phyloP scores from a whole-genome alignment of 2,329 filamentous ascomycete genomes.

The Mycosphaerella arachidis region DNA sequence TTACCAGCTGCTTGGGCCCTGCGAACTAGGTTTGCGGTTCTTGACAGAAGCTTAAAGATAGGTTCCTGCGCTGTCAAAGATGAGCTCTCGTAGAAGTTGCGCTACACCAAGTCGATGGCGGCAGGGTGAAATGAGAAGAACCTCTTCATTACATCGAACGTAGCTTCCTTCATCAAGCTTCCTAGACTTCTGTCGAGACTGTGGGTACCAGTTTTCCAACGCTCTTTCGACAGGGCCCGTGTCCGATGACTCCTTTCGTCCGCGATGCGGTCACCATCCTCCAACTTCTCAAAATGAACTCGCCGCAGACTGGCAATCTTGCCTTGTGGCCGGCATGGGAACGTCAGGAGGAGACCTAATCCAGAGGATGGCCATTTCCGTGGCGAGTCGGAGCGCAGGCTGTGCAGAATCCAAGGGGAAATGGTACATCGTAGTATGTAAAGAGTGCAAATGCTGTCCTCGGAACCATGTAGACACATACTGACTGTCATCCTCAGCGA shows the following conservation, averaged over 20 bases:
- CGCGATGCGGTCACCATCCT: conserved; percentile 44
- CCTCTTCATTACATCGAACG: too few species aligned
- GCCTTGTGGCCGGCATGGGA: conserved; percentile 49
- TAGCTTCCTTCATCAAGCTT: too few species aligned
- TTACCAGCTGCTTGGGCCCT: too few species aligned
- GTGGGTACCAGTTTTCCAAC: conserved; percentile 16
- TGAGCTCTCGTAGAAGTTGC: too few species aligned
- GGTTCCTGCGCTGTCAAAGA: too few species aligned
- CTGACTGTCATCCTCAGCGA: conserved; percentile 24
- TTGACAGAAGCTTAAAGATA: too few species aligned
- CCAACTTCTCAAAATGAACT: conserved; percentile 39
- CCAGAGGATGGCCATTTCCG: conserved; percentile 41
- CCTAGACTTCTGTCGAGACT: not conserved
- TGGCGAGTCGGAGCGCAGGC: conserved; percentile 7
- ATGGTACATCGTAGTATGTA: conserved; percentile 39
- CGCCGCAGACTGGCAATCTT: conserved; percentile 35
- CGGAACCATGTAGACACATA: too few species aligned
- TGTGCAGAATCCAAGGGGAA: conserved; percentile 14
- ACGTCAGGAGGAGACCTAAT: conserved; percentile 46
- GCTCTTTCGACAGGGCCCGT: conserved; percentile 45
- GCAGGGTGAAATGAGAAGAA: too few species aligned
- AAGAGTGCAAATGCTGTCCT: too few species aligned
- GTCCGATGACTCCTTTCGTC: conserved; percentile 39
- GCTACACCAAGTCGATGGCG: too few species aligned
- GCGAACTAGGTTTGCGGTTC: too few species aligned